Base-by-base conservation (phyloP, 371 early-diverging fungal species). In the Apophysomyces elegans region DNA sequence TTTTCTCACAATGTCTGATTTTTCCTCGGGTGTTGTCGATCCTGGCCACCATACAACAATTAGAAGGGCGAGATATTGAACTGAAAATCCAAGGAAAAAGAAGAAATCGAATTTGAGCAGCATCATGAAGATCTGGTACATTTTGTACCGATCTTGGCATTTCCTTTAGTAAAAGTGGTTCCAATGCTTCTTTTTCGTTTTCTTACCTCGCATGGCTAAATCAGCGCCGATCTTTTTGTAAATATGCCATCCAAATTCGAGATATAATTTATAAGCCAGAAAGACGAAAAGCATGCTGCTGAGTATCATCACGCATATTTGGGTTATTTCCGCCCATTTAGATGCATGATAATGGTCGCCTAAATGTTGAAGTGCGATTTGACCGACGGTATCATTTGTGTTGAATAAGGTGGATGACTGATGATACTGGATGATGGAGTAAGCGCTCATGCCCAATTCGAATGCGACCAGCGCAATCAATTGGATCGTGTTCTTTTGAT, bases 161-260 rank as follows among this genome's bases (percentile, higher is more conserved):
- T 16, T 45, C 5, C 32, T 26, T 26, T 26, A 26, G 32, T 26
- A 37, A 18, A 32, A 7, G 11, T 26, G 2, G 32, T 26, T 26
- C 1, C 11, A n/a, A 7, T 11, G 26, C 5, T 12, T 38, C 8
- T 35, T 54, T 63, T 57, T 57, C 2, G 56, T 43, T n/a, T 44
- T 37, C 56, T 67, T 86, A 93, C 94, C 84, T 78, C 92, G 81
- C 86, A 95, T 94, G 37, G 83, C 78, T 59, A 94, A 83, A 73
- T 96, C 95, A 5, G 97, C 95, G 2, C 97, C 97, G 72, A 96
- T 94, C 76, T 91, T 88, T 76, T 95, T 95, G 79, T 95, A 96
- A 39, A 96, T 93, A 70, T 89, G 91, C 96, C 96, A 96, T 37
- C 81, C 81, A 69, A 81, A 81, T 58, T 81, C 81, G 2, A 81